Evolutionary conservation across 768 basidiomycete species (phyloP).

Genomic region (Panaeolus papilionaceus): DNA sequence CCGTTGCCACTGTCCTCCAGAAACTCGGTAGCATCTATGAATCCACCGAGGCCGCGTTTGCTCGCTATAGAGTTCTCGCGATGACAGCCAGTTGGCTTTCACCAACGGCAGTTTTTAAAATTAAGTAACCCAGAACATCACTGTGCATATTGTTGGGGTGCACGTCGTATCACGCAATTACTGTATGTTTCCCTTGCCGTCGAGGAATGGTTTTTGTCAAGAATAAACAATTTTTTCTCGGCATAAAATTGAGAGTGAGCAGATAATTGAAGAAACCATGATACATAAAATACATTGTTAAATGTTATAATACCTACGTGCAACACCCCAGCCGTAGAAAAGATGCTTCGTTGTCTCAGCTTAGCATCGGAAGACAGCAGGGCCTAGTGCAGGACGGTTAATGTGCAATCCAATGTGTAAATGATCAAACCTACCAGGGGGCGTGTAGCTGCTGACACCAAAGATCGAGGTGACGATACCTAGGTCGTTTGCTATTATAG

Average conservation of each 20-base stretch:
- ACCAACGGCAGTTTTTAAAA: not conserved
- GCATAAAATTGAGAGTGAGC: not conserved
- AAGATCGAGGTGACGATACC: slow-evolving; percentile 50
- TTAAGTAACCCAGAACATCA: not conserved
- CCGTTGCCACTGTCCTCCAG: not conserved
- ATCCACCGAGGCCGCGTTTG: not conserved
- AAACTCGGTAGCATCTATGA: not conserved
- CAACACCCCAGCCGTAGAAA: too few relatives aligned
- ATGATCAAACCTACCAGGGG: slow-evolving; percentile 36
- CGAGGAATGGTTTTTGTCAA: not conserved
- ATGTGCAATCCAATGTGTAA: not conserved
- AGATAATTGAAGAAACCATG: not conserved
- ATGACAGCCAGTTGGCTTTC: not conserved
- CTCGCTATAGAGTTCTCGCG: not conserved
- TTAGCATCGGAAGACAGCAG: slow-evolving; percentile 38
- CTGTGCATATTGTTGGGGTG: too few relatives aligned
- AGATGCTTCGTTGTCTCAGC: not conserved
- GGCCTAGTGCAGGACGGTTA: slow-evolving; percentile 28
- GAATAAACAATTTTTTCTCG: not conserved
- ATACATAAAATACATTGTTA: not conserved
- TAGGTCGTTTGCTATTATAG: slow-evolving; percentile 39
- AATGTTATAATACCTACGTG: too few relatives aligned
- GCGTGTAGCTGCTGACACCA: slow-evolving; percentile 41
- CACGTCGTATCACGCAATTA: not conserved
- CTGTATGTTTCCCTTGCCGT: not conserved